These are phyloP conservation scores for Cichorium intybus DNA, from an alignment of 140 eudicot species.

Conservation along the genomic window DNA sequence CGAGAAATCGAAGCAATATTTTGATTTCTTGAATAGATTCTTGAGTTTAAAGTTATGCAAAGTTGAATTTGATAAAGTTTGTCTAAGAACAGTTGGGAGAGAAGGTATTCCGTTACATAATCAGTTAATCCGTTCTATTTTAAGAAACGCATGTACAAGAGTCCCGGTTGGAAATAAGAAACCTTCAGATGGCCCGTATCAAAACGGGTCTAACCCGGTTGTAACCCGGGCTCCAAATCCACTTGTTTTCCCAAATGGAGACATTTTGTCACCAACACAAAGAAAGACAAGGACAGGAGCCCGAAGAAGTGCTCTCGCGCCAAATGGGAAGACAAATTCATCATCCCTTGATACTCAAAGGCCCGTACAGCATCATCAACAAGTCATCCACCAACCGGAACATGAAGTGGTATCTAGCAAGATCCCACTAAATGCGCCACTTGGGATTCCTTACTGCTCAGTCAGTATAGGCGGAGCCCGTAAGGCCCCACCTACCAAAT, in stretches of 20 bases:
- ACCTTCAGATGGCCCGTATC: slow-evolving; percentile 36
- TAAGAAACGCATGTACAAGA: slow-evolving; percentile 72
- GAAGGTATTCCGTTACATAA: slow-evolving; percentile 82
- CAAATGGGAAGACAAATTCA: slow-evolving; percentile 48
- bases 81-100: slow-evolving; percentile 66
- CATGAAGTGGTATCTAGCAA: slow-evolving; percentile 30
- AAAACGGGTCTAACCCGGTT: slow-evolving; percentile 45
- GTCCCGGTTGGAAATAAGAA: slow-evolving; percentile 40
- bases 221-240: slow-evolving; percentile 33
- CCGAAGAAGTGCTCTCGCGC: slow-evolving; percentile 63
- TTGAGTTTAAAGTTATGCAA: slow-evolving; percentile 71
- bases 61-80: slow-evolving; percentile 72
- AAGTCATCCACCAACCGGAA: slow-evolving; percentile 36
- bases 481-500: slow-evolving; percentile 41
- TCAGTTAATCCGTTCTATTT: slow-evolving; percentile 71
- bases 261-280: slow-evolving; percentile 53
- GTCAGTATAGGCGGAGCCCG: slow-evolving; percentile 63
- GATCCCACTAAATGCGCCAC: slow-evolving; percentile 72
- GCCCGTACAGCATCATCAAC: slow-evolving; percentile 52
- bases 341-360: slow-evolving; percentile 44
- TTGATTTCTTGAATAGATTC: slow-evolving; percentile 56
- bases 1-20: slow-evolving; percentile 72
- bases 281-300: slow-evolving; percentile 58
- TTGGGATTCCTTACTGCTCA: slow-evolving; percentile 72
- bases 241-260: slow-evolving; percentile 63